These are phyloP conservation scores for Musa troglodytarum DNA, from an alignment of 176 grass and related monocot genomes.

Conservation along the genomic window DNA sequence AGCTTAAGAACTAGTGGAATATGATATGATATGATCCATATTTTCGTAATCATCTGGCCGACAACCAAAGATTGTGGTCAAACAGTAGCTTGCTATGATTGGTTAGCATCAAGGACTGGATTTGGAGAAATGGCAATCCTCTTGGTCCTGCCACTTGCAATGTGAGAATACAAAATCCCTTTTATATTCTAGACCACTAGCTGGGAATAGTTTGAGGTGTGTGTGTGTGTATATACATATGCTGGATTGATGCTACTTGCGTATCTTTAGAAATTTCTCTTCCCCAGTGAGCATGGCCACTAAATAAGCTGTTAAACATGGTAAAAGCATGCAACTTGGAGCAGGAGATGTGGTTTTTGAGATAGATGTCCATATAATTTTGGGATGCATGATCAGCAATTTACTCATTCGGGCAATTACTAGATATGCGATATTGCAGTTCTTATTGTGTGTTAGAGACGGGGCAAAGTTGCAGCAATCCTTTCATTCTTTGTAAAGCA, in stretches of 20 bases:
- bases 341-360: too few species aligned
- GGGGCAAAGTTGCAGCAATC: too few species aligned
- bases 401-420: too few species aligned
- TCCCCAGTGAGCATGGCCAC: background rate
- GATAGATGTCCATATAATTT: too few species aligned
- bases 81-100: background rate
- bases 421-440: too few species aligned
- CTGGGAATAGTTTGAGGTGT: background rate
- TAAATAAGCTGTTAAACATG: too few species aligned
- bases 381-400: too few species aligned
- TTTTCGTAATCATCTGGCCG: background rate
- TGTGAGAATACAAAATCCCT: background rate
- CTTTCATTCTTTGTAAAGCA: too few species aligned
- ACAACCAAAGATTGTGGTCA: conserved; percentile 4
- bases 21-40: background rate
- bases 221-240: background rate
- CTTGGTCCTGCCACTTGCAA: background rate
- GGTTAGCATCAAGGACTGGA: background rate
- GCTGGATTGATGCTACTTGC: background rate
- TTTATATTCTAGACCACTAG: background rate
- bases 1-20: background rate
- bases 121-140: too few species aligned
- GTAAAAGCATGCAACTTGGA: too few species aligned
- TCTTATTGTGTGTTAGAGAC: too few species aligned
- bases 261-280: background rate